Base-by-base conservation (phyloP, 441 rosid genomes). In the Kokia cookei region DNA sequence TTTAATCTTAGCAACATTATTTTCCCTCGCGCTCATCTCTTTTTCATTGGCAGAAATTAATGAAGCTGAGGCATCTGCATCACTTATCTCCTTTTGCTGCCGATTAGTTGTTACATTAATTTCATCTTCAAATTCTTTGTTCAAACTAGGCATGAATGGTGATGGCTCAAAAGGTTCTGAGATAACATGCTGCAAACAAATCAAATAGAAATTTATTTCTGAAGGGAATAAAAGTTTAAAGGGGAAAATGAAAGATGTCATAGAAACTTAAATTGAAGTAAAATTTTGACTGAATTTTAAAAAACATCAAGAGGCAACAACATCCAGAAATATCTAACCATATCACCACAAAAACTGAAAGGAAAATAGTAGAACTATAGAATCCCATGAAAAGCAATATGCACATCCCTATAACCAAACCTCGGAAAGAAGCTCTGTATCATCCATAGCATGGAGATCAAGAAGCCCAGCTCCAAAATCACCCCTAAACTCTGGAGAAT, bases 381-480 rank as follows among this genome's bases (percentile, higher is more conserved):
- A 71, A 58, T 10, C n/a, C 37, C 71, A 61, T 69, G 40, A 29
- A 68, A 37, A 45, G 51, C 54, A 50, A 72, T 58, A 51, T 54
- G n/a, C 40, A 42, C 9, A 50, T 22, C 63, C 73, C 37, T 47
- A 54, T 35, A 72, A 71, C 22, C 76, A 69, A 84, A 96, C 99
- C 97, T 96, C 99, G 15, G 96, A 91, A 32, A 96, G 87, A 84
- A 96, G 94, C 84, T 94, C 98, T 1, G 97, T 96, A 72, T 96
- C 98, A 80, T 96, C 99, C 97, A 96, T 90, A 51, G 98, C 93
- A 79, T 92, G 98, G 77, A 96, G 99, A 86, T 96, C 99, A 80
- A 96, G 75, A 76, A 96, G 94, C 72, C 99, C 99, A 79, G 98
- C 97, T 76, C 98, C 99, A 90, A 92, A 91, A 82, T 96, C 99